phyloP scores from a whole-genome alignment of 1,139 yeast genomes.

The Kodamaea fungicola region DNA sequence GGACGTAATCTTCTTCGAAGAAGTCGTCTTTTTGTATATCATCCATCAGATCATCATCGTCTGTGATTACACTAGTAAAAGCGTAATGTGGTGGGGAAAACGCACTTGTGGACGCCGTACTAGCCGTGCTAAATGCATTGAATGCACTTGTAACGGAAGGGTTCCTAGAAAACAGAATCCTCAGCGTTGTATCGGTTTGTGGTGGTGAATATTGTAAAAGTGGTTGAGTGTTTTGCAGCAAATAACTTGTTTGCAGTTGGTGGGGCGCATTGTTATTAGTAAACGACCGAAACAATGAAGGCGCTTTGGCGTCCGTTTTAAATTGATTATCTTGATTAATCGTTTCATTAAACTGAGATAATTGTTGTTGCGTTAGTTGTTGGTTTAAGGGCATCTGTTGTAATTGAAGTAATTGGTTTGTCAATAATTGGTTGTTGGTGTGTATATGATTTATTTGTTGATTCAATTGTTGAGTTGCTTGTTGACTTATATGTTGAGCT shows the following conservation, averaged over 20 bases:
- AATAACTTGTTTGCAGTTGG: conserved; percentile 1
- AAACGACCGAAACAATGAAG: not conserved
- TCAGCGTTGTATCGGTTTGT: not conserved
- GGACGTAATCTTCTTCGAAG: conserved; percentile 72
- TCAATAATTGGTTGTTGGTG: too few species aligned
- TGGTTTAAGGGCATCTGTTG: too few species aligned
- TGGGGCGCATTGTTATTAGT: not conserved
- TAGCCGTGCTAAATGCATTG: conserved; percentile 1
- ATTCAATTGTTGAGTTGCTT: too few species aligned
- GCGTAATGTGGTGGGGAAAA: conserved; percentile 10
- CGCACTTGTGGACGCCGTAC: conserved; percentile 2
- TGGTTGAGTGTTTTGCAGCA: conserved; percentile 6
- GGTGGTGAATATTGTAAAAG: not conserved
- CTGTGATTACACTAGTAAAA: conserved; percentile 16
- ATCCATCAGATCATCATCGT: conserved; percentile 16
- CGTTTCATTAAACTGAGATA: not conserved
- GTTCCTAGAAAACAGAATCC: conserved; percentile 2
- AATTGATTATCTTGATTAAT: not conserved
- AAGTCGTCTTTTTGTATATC: conserved; percentile 16
- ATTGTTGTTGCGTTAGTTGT: too few species aligned
- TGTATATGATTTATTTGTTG: too few species aligned
- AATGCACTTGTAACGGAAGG: conserved; percentile 1
- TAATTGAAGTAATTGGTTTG: too few species aligned
- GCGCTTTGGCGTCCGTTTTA: not conserved
- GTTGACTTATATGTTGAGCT: too few species aligned